Evolutionary conservation across 331 rosid genomes (phyloP).

Genomic region (Dryas integrifolia): DNA sequence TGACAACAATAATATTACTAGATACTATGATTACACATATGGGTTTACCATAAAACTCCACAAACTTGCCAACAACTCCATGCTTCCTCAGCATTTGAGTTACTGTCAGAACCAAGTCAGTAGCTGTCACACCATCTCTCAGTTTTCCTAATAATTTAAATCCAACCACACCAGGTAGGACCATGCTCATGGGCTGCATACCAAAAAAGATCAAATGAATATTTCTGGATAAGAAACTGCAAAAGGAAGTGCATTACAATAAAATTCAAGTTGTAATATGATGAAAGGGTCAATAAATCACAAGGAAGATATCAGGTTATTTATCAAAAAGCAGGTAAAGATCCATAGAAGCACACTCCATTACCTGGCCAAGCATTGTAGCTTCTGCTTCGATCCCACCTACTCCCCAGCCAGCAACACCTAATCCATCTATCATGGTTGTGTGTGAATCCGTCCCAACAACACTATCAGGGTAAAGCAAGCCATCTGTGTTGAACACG

Average conservation of each 20-base stretch:
- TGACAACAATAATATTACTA: background rate
- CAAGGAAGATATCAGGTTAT: background rate
- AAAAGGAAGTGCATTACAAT: background rate
- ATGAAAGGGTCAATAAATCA: background rate
- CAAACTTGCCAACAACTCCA: constrained; percentile 87
- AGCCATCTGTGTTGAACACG: constrained; percentile 68
- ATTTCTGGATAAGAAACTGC: background rate
- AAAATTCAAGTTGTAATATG: background rate
- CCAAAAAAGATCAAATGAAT: constrained; percentile 7
- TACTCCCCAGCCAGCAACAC: constrained; percentile 97
- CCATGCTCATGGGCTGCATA: constrained; percentile 93
- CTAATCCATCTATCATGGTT: constrained; percentile 88
- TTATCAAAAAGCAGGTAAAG: constrained; percentile 7
- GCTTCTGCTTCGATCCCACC: constrained; percentile 97
- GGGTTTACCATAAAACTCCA: constrained; percentile 73
- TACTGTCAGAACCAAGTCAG: constrained; percentile 83
- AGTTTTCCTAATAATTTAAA: constrained; percentile 69
- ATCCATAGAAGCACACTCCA: constrained; percentile 10
- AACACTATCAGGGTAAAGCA: constrained; percentile 85
- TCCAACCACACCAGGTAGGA: constrained; percentile 89
- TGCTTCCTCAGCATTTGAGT: constrained; percentile 87
- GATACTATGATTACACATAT: constrained; percentile 6
- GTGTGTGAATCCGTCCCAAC: constrained; percentile 92
- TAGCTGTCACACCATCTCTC: constrained; percentile 78
- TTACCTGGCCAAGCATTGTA: constrained; percentile 88